Conservation (phyloP, 2,329 filamentous ascomycete species). For the Claviceps arundinis region DNA sequence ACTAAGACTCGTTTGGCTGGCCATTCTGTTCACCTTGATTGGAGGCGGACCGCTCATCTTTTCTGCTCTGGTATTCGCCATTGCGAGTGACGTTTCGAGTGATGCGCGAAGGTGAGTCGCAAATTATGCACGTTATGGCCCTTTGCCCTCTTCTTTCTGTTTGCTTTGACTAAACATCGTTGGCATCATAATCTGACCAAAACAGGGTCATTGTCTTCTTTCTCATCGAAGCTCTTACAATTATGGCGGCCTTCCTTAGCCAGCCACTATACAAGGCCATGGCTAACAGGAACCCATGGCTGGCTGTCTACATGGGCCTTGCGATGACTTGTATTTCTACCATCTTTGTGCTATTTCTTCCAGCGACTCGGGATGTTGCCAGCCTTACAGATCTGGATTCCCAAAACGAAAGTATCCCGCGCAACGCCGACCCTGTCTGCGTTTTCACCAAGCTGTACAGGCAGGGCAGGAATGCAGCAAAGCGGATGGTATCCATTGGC, state of each 20-base stretch:
- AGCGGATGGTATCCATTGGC: background rate
- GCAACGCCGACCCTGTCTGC: background rate
- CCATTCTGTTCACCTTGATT: constrained; percentile 1
- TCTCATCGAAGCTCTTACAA: background rate
- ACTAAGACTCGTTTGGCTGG: constrained; percentile 2
- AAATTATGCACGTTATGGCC: no score
- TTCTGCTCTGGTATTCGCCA: constrained; percentile 1
- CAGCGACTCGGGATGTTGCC: constrained; percentile 2
- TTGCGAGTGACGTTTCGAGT: constrained; percentile 3
- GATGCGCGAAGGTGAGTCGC: constrained; percentile 1
- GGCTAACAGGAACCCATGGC: background rate
- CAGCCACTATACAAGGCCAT: background rate
- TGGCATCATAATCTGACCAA: background rate
- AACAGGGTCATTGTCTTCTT: background rate
- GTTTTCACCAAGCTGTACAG: background rate
- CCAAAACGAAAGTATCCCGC: background rate
- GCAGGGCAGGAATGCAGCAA: background rate
- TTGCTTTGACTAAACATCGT: no score
- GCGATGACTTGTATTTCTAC: constrained; percentile 1
- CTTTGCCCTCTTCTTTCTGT: no score
- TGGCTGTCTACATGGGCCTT: constrained; percentile 2
- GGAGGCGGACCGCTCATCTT: constrained; percentile 3
- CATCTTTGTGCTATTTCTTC: constrained; percentile 1
- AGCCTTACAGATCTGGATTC: background rate
- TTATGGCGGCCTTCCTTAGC: background rate